Conservation (phyloP, 139 green algal genomes). For the Spirogloea muscicola region DNA sequence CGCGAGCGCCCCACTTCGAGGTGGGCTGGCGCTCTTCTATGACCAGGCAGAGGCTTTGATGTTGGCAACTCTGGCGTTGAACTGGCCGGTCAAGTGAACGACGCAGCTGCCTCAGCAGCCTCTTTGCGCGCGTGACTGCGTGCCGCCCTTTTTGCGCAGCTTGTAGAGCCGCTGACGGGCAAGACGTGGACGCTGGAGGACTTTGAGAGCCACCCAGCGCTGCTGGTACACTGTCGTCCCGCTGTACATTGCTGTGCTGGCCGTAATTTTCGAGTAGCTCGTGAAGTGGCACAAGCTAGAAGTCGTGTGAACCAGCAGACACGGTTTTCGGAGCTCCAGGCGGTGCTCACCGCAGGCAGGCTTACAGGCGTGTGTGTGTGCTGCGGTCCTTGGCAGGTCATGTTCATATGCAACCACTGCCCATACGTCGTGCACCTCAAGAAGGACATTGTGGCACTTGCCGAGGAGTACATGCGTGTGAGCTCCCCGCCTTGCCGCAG, state of each 20-base stretch:
- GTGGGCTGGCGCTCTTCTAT: no score
- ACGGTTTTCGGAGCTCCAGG: no score
- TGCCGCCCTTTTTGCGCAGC: no score
- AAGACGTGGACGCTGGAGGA: conserved; percentile 49
- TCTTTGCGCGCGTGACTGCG: no score
- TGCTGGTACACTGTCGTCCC: conserved; percentile 8
- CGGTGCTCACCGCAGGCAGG: no score
- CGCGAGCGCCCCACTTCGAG: background rate
- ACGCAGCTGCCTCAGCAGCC: no score
- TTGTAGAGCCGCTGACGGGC: conserved; percentile 65
- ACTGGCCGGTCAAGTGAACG: no score
- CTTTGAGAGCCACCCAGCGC: conserved; percentile 45
- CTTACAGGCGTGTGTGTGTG: no score
- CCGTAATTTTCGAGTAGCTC: background rate
- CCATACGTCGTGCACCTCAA: conserved; percentile 75
- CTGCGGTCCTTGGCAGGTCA: conserved; percentile 62
- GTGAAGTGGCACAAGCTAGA: background rate
- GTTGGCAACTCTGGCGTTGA: no score
- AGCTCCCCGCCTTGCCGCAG: no score
- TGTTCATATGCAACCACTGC: conserved; percentile 82
- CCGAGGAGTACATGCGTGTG: conserved; percentile 26
- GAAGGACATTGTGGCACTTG: conserved; percentile 25
- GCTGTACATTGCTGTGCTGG: background rate
- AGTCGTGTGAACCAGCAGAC: background rate
- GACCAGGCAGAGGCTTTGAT: no score